Conservation (phyloP, 208 protist species). For the Herpetomonas tarakana region DNA sequence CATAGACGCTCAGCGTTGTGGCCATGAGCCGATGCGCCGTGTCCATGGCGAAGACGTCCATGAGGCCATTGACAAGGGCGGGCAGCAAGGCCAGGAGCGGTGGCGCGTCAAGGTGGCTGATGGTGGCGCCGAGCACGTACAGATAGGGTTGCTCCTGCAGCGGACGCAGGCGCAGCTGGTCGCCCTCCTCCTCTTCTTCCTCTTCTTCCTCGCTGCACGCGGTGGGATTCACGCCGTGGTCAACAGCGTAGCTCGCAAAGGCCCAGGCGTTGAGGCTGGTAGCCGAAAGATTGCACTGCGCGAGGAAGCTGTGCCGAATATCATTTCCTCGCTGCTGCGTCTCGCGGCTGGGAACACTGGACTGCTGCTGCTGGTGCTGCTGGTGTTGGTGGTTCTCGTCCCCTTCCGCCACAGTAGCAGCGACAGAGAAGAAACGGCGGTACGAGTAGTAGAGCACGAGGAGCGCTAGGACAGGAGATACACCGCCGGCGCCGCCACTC, state of each 20-base stretch:
- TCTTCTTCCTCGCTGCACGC: neutral
- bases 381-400: too few species aligned
- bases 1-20: constrained; percentile 25
- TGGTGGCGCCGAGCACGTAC: constrained; percentile 15
- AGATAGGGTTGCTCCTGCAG: neutral
- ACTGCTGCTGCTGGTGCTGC: constrained; percentile 15
- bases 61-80: constrained; percentile 49
- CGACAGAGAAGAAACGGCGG: neutral
- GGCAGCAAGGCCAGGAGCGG: constrained; percentile 41
- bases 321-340: too few species aligned
- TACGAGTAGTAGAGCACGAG: constrained; percentile 61
- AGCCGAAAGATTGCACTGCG: constrained; percentile 33
- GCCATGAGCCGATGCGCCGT: constrained; percentile 41
- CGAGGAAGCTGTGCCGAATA: constrained; percentile 23
- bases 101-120: constrained; percentile 31
- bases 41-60: constrained; percentile 46
- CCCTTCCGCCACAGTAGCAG: too few species aligned
- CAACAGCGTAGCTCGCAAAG: constrained; percentile 50
- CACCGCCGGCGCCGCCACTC: constrained; percentile 21
- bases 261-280: constrained; percentile 35
- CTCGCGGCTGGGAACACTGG: too few species aligned
- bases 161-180: neutral
- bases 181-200: neutral
- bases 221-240: constrained; percentile 40
- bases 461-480: constrained; percentile 40